Base-by-base conservation (phyloP, 2,329 filamentous ascomycete species). In the Penicillium sp. region DNA sequence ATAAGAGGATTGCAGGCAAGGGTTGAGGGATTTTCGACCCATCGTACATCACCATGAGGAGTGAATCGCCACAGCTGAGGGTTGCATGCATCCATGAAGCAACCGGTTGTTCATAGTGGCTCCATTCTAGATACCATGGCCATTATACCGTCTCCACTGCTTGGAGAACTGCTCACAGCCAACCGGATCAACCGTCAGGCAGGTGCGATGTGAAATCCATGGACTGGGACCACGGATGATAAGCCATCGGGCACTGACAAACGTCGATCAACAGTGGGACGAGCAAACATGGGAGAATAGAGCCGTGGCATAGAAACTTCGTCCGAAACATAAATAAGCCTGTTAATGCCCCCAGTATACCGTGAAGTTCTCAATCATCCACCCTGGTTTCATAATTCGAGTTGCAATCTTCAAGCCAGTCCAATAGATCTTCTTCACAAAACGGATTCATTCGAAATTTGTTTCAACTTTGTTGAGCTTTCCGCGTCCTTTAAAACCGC, bases 241-340 rank as follows among this genome's bases (percentile, higher is more conserved):
- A 70, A 71, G 66, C 63, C 64, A 64, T 70, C 63, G 58, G 61
- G 63, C 62, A 61, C 63, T 66, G 63, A 63, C 61, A 61, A 63
- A 58, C 55, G 63, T 68, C 65, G 67, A 72, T 72, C 69, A 66
- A 62, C 65, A 63, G 58, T 59, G 57, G 58, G 60, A 63, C 61
- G 62, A 60, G 60, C 55, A 58, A 62, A 59, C 47, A 62, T 57
- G 44, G 58, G 58, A 64, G 49, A 62, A 49, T 62, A 57, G 51
- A 51, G 55, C 49, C 45, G 59, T 66, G 56, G 59, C 58, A 68
- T 69, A 50, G 59, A 61, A 66, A 61, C 59, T 56, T 66, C 56
- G 56, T 60, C 58, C 65, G 53, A 70, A 71, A 71, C 72, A 76
- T 75, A 76, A 76, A 76, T 75, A 76, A 64, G 64, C 49, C 61